These are phyloP conservation scores for Vanderwaltozyma verrucispora DNA, from an alignment of 805 yeast genomes.

Conservation along the genomic window DNA sequence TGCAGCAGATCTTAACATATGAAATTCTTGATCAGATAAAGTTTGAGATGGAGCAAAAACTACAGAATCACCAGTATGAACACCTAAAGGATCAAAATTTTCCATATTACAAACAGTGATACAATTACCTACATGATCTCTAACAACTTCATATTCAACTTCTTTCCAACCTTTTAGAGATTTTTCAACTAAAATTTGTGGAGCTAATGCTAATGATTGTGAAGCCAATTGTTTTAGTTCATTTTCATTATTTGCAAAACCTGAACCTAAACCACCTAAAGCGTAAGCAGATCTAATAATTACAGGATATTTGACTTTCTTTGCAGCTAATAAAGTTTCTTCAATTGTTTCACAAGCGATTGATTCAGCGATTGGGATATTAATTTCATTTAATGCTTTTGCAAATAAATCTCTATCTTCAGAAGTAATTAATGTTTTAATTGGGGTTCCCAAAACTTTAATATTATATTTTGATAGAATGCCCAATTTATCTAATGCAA, in stretches of 20 bases:
- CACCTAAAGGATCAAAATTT: slow-evolving; percentile 95
- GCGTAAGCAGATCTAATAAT: slow-evolving; percentile 97
- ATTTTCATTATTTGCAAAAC: slow-evolving; percentile 75
- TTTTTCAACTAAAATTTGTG: slow-evolving; percentile 93
- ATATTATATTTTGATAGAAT: slow-evolving; percentile 82
- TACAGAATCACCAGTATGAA: slow-evolving; percentile 98
- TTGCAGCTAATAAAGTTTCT: slow-evolving; percentile 88
- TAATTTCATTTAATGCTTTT: slow-evolving; percentile 86
- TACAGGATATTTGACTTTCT: slow-evolving; percentile 81
- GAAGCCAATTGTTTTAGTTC: slow-evolving; percentile 84
- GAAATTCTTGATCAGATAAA: slow-evolving; percentile 91
- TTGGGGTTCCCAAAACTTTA: slow-evolving; percentile 96
- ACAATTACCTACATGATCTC: slow-evolving; percentile 94
- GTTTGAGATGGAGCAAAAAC: slow-evolving; percentile 99
- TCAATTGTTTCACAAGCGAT: slow-evolving; percentile 91
- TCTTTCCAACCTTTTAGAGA: slow-evolving; percentile 99
- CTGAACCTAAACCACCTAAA: slow-evolving; percentile 95
- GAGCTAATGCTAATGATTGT: slow-evolving; percentile 80
- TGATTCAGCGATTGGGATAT: slow-evolving; percentile 95
- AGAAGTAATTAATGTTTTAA: slow-evolving; percentile 87
- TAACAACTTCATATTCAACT: slow-evolving; percentile 95
- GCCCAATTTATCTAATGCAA: slow-evolving; percentile 89
- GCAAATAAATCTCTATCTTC: slow-evolving; percentile 97
- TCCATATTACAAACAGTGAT: slow-evolving; percentile 99
- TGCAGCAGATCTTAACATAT: slow-evolving; percentile 96